Evolutionary conservation across 805 yeast genomes (phyloP), one percentile per base, ranked within the genome.

Genomic region (Candida coquimbonensis): DNA sequence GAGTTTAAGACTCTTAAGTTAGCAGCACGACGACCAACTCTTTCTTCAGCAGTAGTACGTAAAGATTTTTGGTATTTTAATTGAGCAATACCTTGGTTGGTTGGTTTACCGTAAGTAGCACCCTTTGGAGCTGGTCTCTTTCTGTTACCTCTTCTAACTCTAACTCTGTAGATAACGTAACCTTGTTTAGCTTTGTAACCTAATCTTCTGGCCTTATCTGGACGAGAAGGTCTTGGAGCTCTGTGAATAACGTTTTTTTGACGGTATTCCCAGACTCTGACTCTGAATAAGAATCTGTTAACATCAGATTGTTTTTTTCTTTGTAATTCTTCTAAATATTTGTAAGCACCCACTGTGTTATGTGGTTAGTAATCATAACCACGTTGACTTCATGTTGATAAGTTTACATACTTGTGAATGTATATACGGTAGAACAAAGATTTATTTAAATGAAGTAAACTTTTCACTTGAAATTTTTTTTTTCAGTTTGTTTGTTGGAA

Each of bases 161-260:
- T 88, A 75, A 91, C 78, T 77, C 99, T 85, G 96, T 78, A 93
- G 83, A 93, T 81, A 62, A 87, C 96, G 73, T 87, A 93, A 66
- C 99, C 99, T 82, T 93, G 99, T 85, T 93, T 93, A 77, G 99
- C 98, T 86, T 93, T 93, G 96, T 93, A 93, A 65, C 99, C 99
- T 69, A 93, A 85, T 77, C 96, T 88, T 84, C 99, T 91, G 68
- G 99, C 99, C 93, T 93, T 93, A 78, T 93, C 99, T 75, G 99
- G 99, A 78, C 98, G 90, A 63, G 97, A 85, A 67, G 99, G 99
- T 75, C 91, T 88, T 50, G 95, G 65, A 63, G 97, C 97, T 76
- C 99, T 86, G 96, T 93, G 98, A 76, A 93, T 85, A 63, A 90
- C 98, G 69, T 80, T 83, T 81, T 84, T 83, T 81, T 93, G 99